These are phyloP conservation scores for Asterella californica DNA, from an alignment of 225 moss, liverwort and hornwort species.

Conservation along the genomic window DNA sequence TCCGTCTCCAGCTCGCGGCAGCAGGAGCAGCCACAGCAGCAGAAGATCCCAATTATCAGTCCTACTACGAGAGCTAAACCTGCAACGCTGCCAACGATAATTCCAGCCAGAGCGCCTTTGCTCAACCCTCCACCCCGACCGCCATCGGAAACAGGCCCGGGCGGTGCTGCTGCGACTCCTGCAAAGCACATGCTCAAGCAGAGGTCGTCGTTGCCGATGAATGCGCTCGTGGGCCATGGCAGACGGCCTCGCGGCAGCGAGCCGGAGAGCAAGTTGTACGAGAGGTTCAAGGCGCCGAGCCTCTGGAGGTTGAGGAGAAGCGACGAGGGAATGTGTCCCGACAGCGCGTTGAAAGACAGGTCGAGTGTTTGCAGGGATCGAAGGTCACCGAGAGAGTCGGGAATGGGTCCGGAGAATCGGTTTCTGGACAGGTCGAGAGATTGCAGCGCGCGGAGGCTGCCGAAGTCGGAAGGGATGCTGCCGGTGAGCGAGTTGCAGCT, in stretches of 20 bases:
- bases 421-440: not conserved
- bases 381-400: not conserved
- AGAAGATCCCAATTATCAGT: not conserved
- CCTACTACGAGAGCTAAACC: not conserved
- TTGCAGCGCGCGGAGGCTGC: not conserved
- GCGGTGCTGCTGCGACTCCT: not conserved
- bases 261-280: slow-evolving; percentile 16
- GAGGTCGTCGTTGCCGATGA: slow-evolving; percentile 15
- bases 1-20: not conserved
- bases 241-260: not conserved
- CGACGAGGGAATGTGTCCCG: not conserved
- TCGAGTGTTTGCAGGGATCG: not conserved
- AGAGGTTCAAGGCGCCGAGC: slow-evolving; percentile 4
- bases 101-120: slow-evolving; percentile 3
- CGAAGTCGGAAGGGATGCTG: not conserved
- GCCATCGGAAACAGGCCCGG: not conserved
- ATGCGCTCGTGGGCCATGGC: slow-evolving; percentile 7
- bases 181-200: not conserved
- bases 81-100: not conserved
- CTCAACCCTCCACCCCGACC: not conserved
- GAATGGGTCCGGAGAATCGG: slow-evolving; percentile 5
- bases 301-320: not conserved
- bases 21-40: not conserved
- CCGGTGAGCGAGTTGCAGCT: slow-evolving; percentile 9
- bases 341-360: slow-evolving; percentile 11